Conservation (phyloP, 805 yeast genomes). For the Kodamaea kakaduensis region DNA sequence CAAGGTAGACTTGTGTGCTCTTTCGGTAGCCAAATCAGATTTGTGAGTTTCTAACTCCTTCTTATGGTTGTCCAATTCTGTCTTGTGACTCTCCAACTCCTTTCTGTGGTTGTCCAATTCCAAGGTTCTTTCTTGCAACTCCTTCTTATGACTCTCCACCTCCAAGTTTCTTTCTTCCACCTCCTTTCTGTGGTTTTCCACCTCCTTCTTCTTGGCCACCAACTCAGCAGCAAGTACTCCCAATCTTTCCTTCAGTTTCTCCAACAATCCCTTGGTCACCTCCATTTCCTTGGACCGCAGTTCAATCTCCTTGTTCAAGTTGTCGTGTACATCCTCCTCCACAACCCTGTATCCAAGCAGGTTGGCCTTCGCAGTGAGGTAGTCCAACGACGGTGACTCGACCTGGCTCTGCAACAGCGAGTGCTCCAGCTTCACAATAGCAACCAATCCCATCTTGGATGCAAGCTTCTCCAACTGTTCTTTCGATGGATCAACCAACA, state of each 20-base stretch:
- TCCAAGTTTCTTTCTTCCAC: neutral
- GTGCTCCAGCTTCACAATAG: conserved; percentile 13
- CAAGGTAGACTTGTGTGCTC: neutral
- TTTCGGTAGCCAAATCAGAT: neutral
- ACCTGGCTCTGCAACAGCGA: conserved; percentile 7
- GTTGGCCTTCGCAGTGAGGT: conserved; percentile 9
- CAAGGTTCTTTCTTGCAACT: neutral
- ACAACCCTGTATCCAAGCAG: conserved; percentile 5
- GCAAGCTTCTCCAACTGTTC: conserved; percentile 10
- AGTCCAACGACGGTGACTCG: conserved; percentile 11
- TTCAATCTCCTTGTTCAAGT: conserved; percentile 1
- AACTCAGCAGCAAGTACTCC: neutral
- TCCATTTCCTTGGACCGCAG: too few relatives aligned
- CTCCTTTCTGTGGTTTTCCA: neutral
- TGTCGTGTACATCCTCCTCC: conserved; percentile 1
- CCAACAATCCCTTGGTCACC: too few relatives aligned
- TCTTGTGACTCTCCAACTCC: neutral
- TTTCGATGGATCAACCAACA: conserved; percentile 9
- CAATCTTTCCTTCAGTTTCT: too few relatives aligned
- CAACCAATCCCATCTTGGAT: conserved; percentile 13
- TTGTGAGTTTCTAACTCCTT: neutral
- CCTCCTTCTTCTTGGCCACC: neutral
- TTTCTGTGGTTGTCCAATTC: neutral
- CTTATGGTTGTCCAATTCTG: neutral
- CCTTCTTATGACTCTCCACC: too few relatives aligned